A percentile compares a stretch with the other conserved stretches of the same genome.
Evolutionary conservation across 176 grass and related monocot genomes (phyloP).

Genomic region (Oryza glumipatula): DNA sequence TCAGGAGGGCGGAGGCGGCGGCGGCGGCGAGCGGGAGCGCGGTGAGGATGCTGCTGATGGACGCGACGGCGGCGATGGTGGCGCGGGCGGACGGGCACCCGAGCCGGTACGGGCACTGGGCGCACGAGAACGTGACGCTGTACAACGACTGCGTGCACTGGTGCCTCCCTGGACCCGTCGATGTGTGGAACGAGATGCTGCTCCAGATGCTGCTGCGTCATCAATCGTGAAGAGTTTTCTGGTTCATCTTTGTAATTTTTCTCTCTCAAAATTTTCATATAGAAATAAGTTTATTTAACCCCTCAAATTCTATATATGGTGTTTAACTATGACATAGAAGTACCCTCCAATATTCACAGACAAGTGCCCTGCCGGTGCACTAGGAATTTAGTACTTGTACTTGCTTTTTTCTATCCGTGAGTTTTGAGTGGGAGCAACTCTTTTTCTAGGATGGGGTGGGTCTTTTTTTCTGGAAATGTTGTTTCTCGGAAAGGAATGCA

Average conservation of each 20-base stretch:
- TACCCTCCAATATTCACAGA: no score
- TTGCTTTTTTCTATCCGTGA: no score
- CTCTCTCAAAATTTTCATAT: no score
- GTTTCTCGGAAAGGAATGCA: no score
- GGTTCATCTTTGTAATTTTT: neutral
- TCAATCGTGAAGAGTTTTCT: neutral
- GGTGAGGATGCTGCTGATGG: conserved; percentile 45
- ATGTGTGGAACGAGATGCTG: conserved; percentile 62
- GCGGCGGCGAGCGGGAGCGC: neutral
- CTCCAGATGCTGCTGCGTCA: conserved; percentile 39
- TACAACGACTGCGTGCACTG: conserved; percentile 69
- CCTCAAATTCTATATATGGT: no score
- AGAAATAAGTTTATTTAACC: no score
- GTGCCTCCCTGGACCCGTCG: conserved; percentile 67
- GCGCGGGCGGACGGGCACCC: conserved; percentile 72
- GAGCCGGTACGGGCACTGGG: conserved; percentile 56
- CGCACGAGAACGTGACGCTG: conserved; percentile 53
- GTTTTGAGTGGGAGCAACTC: no score
- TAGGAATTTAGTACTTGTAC: no score
- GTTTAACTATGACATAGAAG: no score
- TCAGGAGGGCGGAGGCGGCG: conserved; percentile 22
- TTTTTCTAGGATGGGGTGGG: no score
- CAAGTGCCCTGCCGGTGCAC: no score
- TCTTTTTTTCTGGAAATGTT: no score
- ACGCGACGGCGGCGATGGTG: conserved; percentile 53